A percentile compares a stretch with the other conserved stretches of the same genome.
phyloP scores from a whole-genome alignment of 768 basidiomycete species.

The Hemileccinum rubropunctum region DNA sequence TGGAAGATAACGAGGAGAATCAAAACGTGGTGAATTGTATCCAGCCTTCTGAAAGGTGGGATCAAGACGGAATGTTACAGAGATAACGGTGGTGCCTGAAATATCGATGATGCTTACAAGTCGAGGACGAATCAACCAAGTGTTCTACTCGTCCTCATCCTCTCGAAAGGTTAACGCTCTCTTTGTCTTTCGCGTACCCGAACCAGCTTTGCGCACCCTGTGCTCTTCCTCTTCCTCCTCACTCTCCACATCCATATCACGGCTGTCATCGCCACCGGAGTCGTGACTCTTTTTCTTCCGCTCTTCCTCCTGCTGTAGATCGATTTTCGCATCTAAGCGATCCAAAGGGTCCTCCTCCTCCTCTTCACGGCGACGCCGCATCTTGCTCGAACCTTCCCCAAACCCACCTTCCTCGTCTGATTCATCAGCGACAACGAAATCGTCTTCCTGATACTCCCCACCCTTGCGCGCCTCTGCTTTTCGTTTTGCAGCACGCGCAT shows the following conservation, averaged over 20 bases:
- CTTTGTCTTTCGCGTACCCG: slow-evolving; percentile 50
- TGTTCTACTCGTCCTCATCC: slow-evolving; percentile 47
- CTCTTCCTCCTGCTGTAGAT: slow-evolving; percentile 52
- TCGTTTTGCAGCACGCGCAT: slow-evolving; percentile 41
- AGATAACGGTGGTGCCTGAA: slow-evolving; percentile 22
- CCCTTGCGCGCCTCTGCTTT: slow-evolving; percentile 49
- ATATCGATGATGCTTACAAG: neutral
- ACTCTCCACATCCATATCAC: slow-evolving; percentile 72
- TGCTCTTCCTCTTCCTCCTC: slow-evolving; percentile 71
- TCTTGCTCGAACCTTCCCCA: slow-evolving; percentile 35
- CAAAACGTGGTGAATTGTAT: slow-evolving; percentile 77
- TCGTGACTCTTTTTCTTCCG: slow-evolving; percentile 41
- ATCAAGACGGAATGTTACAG: slow-evolving; percentile 51
- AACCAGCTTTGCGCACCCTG: slow-evolving; percentile 55
- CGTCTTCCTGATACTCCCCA: slow-evolving; percentile 80
- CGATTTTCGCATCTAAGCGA: slow-evolving; percentile 65
- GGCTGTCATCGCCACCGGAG: slow-evolving; percentile 37
- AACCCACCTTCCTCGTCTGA: slow-evolving; percentile 59
- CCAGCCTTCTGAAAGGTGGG: slow-evolving; percentile 59
- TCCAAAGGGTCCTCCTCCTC: slow-evolving; percentile 62
- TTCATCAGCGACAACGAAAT: slow-evolving; percentile 78
- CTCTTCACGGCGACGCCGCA: slow-evolving; percentile 39
- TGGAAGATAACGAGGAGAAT: slow-evolving; percentile 75
- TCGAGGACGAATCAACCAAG: slow-evolving; percentile 2
- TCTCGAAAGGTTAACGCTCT: slow-evolving; percentile 53